phyloP scores from a whole-genome alignment of 2,329 filamentous ascomycete genomes.

The Camillea tinctor region DNA sequence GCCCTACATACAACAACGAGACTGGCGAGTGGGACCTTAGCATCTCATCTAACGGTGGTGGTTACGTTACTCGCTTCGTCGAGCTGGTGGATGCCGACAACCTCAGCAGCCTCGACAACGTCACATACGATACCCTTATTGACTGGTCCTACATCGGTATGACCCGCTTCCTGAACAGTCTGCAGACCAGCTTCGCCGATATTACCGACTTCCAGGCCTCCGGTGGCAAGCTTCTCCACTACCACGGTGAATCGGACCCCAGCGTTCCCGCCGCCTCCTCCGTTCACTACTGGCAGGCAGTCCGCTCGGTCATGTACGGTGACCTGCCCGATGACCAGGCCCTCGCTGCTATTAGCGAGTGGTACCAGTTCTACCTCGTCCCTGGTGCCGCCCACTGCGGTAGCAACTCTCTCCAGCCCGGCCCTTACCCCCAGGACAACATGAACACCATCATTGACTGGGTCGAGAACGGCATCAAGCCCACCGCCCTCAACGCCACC shows the following conservation, averaged over 20 bases:
- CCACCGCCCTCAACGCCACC: conserved; percentile 38
- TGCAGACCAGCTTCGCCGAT: conserved; percentile 53
- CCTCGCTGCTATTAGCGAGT: conserved; percentile 44
- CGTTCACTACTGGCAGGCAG: conserved; percentile 54
- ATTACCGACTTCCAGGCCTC: conserved; percentile 46
- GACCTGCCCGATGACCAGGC: conserved; percentile 37
- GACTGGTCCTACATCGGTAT: conserved; percentile 52
- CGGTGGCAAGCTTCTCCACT: conserved; percentile 58
- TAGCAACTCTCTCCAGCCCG: conserved; percentile 43
- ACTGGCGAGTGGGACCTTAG: conserved; percentile 33
- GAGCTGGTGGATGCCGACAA: conserved; percentile 40
- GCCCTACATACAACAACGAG: conserved; percentile 33
- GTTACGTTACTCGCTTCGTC: conserved; percentile 42
- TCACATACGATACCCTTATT: conserved; percentile 57
- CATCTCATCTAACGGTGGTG: conserved; percentile 33
- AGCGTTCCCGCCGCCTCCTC: conserved; percentile 53
- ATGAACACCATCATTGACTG: conserved; percentile 70
- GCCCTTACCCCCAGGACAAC: conserved; percentile 54
- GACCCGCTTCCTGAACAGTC: conserved; percentile 46
- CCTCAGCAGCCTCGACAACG: conserved; percentile 41
- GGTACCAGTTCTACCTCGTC: conserved; percentile 54
- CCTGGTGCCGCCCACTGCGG: conserved; percentile 54
- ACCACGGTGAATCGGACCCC: conserved; percentile 56
- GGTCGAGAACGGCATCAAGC: conserved; percentile 54
- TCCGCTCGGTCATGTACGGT: conserved; percentile 50